Percentiles rank a stretch among this genome's conserved stretches.
Evolutionary conservation across 345 rosid species (phyloP).

Genomic region (thale cress (Arabidopsis thaliana)): TAIR10.1 NC_003070.9:11313001-11313500

Average conservation of each 20-base stretch:
- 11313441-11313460: constrained; percentile 38
- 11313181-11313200: too few relatives aligned
- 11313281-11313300: constrained; percentile 1
- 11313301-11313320: background rate
- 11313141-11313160: too few relatives aligned
- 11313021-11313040: too few relatives aligned
- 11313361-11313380: background rate
- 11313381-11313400: constrained; percentile 67
- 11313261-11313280: background rate
- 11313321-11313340: background rate
- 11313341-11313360: background rate
- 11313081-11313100: too few relatives aligned
- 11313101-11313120: too few relatives aligned
- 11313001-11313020: too few relatives aligned
- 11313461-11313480: background rate
- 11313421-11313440: constrained; percentile 81
- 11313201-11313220: too few relatives aligned
- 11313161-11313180: too few relatives aligned
- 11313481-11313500: background rate
- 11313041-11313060: too few relatives aligned
- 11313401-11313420: constrained; percentile 72
- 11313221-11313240: background rate
- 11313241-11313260: background rate
- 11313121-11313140: too few relatives aligned
- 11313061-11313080: too few relatives aligned